Base-by-base conservation (phyloP, 106 monocot genomes). In the Xerophyta viscosa region DNA sequence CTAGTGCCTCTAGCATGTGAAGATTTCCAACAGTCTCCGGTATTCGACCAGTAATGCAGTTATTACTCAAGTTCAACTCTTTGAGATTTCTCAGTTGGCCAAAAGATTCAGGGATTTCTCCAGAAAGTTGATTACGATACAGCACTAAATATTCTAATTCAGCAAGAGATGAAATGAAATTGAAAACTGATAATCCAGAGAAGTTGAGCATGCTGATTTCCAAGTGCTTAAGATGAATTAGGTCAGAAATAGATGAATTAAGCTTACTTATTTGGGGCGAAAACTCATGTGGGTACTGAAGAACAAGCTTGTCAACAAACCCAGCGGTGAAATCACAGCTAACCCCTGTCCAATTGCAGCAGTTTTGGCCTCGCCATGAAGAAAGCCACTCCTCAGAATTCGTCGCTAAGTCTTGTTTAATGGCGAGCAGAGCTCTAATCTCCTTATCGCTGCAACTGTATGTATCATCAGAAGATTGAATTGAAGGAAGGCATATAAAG, bases 281-380 rank as follows among this genome's bases (percentile, higher is more conserved):
- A 2, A 8, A 10, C 3, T 30, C 28, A 30, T 6, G 11, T 8
- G 17, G 13, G 37, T 61, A 44, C 9, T 20, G 27, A 11, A 81
- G 49, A 29, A 66, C 39, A 39, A 81, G 52, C 27, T 15, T 41
- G 0, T 60, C 8, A 15, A 81, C 70, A 71, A 70, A 61, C 1
- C 61, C 66, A 0, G 75, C 62, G 5, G 3, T 31, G 56, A 66
- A 62, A 46, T 41, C 27, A 47, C 80, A 81, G 20, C 24, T 2
- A 13, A 81, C 54, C 9, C 75, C 80, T 5, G 6, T 4, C 80
- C 80, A 81, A 10, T n/a, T 19, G 37, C 80, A 80, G 53, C 74
- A 80, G 41, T 71, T 48, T 20, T 24, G 2, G 11, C 12, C 19
- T 11, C 2, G n/a, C 48, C 48, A 48, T 11, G 48, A 48, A 21